A percentile compares a stretch with the other conserved stretches of the same genome.
These are phyloP conservation scores for Mucor piriformis DNA, from an alignment of 371 early-diverging fungal species.

Conservation along the genomic window DNA sequence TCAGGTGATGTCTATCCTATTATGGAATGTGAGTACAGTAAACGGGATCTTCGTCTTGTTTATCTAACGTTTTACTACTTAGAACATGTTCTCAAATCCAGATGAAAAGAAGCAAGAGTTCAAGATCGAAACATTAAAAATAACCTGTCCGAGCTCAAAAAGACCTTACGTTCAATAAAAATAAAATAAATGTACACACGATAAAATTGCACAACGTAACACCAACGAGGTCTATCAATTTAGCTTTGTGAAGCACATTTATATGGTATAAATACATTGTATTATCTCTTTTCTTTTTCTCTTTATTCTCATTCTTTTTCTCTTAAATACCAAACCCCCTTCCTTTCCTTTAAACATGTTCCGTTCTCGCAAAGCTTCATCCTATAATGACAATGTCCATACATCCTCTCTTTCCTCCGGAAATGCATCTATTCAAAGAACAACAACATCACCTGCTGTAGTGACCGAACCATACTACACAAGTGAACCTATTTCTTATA, in stretches of 20 bases:
- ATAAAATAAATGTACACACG: neutral
- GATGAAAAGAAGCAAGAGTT: conserved; percentile 39
- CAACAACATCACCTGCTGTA: neutral
- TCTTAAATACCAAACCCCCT: neutral
- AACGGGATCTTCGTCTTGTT: neutral
- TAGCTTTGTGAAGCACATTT: conserved; percentile 19
- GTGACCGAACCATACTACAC: neutral
- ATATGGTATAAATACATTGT: neutral
- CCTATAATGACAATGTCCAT: neutral
- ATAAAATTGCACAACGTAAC: conserved; percentile 16
- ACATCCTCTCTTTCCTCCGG: conserved; percentile 36
- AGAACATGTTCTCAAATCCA: conserved; percentile 62
- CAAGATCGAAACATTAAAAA: conserved; percentile 35
- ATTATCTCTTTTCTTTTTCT: neutral
- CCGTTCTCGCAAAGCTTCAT: conserved; percentile 16
- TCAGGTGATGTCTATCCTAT: conserved; percentile 62
- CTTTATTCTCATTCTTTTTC: conserved; percentile 5
- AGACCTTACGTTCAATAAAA: conserved; percentile 54
- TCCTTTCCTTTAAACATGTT: conserved; percentile 22
- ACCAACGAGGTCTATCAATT: conserved; percentile 14
- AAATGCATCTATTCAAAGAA: conserved; percentile 38
- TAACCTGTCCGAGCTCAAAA: conserved; percentile 56
- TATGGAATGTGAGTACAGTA: conserved; percentile 61
- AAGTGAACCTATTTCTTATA: neutral
- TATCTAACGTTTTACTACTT: neutral